Conservation (phyloP, 2,329 filamentous ascomycete genomes). For the Cyphellophora attinorum region DNA sequence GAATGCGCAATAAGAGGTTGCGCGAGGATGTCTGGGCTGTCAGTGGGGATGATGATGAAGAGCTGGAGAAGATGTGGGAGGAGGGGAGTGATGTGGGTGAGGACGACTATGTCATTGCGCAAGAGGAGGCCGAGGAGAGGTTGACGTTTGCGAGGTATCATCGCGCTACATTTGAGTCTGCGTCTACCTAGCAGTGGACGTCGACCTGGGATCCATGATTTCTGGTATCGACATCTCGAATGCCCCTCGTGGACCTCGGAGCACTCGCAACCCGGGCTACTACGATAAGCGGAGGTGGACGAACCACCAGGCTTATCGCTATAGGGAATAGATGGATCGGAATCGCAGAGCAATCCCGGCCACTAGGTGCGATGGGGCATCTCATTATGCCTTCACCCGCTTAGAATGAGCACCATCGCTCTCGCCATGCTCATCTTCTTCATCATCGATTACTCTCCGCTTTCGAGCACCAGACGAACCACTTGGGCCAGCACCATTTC, state of each 20-base stretch:
- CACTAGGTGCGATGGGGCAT: too few species aligned
- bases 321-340: too few species aligned
- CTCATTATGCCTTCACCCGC: background rate
- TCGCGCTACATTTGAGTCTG: too few species aligned
- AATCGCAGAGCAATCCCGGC: too few species aligned
- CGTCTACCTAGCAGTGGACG: too few species aligned
- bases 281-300: too few species aligned
- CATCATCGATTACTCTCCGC: slow-evolving; percentile 21
- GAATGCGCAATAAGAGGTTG: slow-evolving; percentile 85
- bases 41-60: slow-evolving; percentile 53
- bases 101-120: slow-evolving; percentile 69
- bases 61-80: slow-evolving; percentile 76
- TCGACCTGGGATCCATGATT: too few species aligned
- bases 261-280: too few species aligned
- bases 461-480: slow-evolving; percentile 16
- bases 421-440: slow-evolving; percentile 15
- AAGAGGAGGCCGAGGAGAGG: slow-evolving; percentile 60
- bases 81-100: slow-evolving; percentile 79
- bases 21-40: slow-evolving; percentile 92
- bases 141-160: slow-evolving; percentile 24
- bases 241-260: too few species aligned
- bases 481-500: slow-evolving; percentile 20
- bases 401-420: slow-evolving; percentile 11
- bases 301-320: too few species aligned
- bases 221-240: too few species aligned